These are phyloP conservation scores for Boletus fagicola DNA, from an alignment of 768 basidiomycete species.

Conservation along the genomic window DNA sequence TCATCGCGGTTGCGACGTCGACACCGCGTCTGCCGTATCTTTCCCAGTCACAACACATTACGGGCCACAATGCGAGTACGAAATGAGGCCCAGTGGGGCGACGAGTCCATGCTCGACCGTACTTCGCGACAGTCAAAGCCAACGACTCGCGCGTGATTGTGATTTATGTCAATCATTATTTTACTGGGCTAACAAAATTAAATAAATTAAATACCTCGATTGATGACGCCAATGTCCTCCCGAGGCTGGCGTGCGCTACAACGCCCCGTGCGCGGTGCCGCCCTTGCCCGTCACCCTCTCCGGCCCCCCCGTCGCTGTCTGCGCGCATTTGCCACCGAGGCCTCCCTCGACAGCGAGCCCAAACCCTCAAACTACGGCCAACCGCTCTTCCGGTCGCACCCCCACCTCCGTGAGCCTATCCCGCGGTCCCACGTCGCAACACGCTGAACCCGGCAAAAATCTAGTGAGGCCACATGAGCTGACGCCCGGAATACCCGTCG, in stretches of 20 bases:
- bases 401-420: constrained; percentile 62
- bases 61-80: neutral
- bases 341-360: constrained; percentile 20
- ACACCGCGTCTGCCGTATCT: constrained; percentile 54
- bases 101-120: constrained; percentile 22
- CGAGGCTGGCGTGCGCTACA: constrained; percentile 18
- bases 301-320: constrained; percentile 1
- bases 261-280: neutral
- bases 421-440: constrained; percentile 1
- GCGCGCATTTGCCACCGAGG: constrained; percentile 37
- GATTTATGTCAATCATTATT: neutral
- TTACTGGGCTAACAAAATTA: neutral
- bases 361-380: constrained; percentile 84
- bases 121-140: neutral
- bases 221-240: constrained; percentile 20
- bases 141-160: constrained; percentile 22
- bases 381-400: constrained; percentile 73
- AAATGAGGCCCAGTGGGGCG: constrained; percentile 9
- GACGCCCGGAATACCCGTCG: constrained; percentile 75
- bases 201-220: neutral
- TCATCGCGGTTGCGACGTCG: constrained; percentile 62
- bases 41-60: constrained; percentile 39
- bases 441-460: constrained; percentile 4
- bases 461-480: constrained; percentile 63
- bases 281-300: neutral